A percentile compares a stretch with the other conserved stretches of the same genome.
phyloP scores from a whole-genome alignment of 73 alveolate genomes.

The Durusdinium trenchii region DNA sequence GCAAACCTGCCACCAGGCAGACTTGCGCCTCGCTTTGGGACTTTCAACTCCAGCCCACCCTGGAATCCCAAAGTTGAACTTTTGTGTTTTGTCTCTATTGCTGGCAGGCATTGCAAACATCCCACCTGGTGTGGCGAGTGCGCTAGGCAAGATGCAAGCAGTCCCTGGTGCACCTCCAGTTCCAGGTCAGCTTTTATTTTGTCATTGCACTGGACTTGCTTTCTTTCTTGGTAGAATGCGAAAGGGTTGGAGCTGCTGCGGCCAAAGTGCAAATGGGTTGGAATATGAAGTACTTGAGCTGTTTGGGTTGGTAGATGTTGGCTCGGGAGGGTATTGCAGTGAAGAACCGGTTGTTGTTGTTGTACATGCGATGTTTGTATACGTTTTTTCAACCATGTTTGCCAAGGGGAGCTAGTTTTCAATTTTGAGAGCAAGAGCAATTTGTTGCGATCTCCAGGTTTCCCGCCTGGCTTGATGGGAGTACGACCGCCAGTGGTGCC shows the following conservation, averaged over 20 bases:
- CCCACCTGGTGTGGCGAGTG: constrained; percentile 87
- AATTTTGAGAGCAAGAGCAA: background rate
- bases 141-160: constrained; percentile 91
- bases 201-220: no score
- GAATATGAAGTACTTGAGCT: background rate
- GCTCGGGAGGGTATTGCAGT: no score
- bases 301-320: background rate
- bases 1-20: constrained; percentile 77
- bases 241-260: no score
- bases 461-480: constrained; percentile 57
- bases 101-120: constrained; percentile 57
- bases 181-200: no score
- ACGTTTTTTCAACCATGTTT: no score
- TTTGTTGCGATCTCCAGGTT: constrained; percentile 1
- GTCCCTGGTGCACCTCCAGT: constrained; percentile 75
- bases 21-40: background rate
- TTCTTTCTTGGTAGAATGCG: no score
- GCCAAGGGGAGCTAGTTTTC: background rate
- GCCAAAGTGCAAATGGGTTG: background rate
- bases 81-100: background rate
- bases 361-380: no score
- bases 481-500: constrained; percentile 79
- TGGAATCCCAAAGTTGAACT: background rate
- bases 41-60: background rate
- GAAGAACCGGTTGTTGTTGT: no score